Evolutionary conservation across 768 basidiomycete genomes (phyloP).

Genomic region (Glaciozyma martinii): DNA sequence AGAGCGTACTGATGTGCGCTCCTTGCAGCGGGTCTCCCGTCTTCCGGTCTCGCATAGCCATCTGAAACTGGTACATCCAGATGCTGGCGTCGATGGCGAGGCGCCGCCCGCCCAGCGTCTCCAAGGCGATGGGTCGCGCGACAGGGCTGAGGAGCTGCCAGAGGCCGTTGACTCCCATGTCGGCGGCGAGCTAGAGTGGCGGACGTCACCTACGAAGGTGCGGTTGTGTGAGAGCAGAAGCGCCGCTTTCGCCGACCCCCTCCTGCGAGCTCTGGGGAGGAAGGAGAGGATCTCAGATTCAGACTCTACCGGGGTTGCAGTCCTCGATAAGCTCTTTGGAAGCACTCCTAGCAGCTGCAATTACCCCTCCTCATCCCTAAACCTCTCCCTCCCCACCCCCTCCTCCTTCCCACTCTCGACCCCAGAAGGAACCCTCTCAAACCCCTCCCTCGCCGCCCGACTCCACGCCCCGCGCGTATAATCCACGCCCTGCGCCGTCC

Average conservation of each 20-base stretch:
- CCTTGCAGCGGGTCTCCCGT: slow-evolving; percentile 83
- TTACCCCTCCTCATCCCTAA: neutral
- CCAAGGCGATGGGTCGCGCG: slow-evolving; percentile 82
- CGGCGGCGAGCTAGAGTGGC: neutral
- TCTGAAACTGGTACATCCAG: slow-evolving; percentile 99
- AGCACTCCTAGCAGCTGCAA: too few relatives aligned
- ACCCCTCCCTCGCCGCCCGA: neutral
- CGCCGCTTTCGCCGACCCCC: too few relatives aligned
- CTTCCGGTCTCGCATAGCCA: slow-evolving; percentile 89
- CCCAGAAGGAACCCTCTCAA: neutral
- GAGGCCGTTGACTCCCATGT: slow-evolving; percentile 86
- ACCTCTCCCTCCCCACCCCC: neutral
- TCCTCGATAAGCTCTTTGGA: too few relatives aligned
- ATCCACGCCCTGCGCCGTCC: neutral
- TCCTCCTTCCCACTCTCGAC: too few relatives aligned
- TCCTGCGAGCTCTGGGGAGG: too few relatives aligned
- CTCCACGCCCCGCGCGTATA: neutral
- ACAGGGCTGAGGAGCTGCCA: slow-evolving; percentile 91
- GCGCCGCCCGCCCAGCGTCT: slow-evolving; percentile 86
- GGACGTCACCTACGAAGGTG: too few relatives aligned
- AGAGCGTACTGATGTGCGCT: slow-evolving; percentile 86
- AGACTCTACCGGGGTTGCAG: too few relatives aligned
- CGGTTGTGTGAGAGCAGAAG: too few relatives aligned
- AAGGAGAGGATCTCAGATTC: too few relatives aligned
- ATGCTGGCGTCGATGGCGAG: slow-evolving; percentile 98